Percentiles rank a stretch among this genome's conserved stretches.
Evolutionary conservation across 2,329 filamentous ascomycete genomes (phyloP).

Genomic region (Alternaria longipes): DNA sequence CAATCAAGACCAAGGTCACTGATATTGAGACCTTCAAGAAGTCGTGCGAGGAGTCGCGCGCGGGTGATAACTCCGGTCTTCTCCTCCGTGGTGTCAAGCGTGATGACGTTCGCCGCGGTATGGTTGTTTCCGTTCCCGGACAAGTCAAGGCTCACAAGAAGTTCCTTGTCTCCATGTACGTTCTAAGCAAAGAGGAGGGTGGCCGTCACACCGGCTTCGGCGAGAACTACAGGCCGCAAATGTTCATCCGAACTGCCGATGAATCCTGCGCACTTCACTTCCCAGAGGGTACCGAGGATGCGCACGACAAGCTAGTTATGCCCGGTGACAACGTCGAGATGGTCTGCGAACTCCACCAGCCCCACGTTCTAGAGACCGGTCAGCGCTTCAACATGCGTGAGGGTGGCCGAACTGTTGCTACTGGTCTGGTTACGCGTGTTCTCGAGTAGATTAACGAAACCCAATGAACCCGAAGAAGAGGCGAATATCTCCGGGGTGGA

Average conservation of each 20-base stretch:
- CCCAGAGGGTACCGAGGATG: slow-evolving; percentile 82
- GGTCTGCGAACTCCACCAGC: slow-evolving; percentile 84
- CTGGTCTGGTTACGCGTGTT: slow-evolving; percentile 51
- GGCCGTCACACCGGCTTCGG: slow-evolving; percentile 95
- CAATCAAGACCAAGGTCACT: slow-evolving; percentile 99
- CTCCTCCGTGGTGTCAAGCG: slow-evolving; percentile 95
- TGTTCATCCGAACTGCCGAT: slow-evolving; percentile 91
- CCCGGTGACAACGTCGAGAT: slow-evolving; percentile 99
- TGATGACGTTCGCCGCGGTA: slow-evolving; percentile 92
- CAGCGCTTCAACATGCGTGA: slow-evolving; percentile 99
- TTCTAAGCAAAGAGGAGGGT: slow-evolving; percentile 96
- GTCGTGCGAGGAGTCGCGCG: slow-evolving; percentile 94
- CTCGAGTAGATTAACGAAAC: slow-evolving; percentile 38
- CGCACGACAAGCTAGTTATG: slow-evolving; percentile 84
- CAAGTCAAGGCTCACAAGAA: slow-evolving; percentile 85
- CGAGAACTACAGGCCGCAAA: slow-evolving; percentile 95
- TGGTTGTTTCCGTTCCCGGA: slow-evolving; percentile 89
- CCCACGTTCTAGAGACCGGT: slow-evolving; percentile 86
- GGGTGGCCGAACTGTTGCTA: slow-evolving; percentile 73
- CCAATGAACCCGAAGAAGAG: slow-evolving; percentile 3
- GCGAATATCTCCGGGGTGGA: slow-evolving; percentile 18
- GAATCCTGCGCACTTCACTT: slow-evolving; percentile 80
- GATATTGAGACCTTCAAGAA: slow-evolving; percentile 99
- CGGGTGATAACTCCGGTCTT: slow-evolving; percentile 97
- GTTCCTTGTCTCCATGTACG: slow-evolving; percentile 96